Base-by-base conservation (phyloP, 495 filamentous ascomycete genomes). In the Evernia prunastri region DNA sequence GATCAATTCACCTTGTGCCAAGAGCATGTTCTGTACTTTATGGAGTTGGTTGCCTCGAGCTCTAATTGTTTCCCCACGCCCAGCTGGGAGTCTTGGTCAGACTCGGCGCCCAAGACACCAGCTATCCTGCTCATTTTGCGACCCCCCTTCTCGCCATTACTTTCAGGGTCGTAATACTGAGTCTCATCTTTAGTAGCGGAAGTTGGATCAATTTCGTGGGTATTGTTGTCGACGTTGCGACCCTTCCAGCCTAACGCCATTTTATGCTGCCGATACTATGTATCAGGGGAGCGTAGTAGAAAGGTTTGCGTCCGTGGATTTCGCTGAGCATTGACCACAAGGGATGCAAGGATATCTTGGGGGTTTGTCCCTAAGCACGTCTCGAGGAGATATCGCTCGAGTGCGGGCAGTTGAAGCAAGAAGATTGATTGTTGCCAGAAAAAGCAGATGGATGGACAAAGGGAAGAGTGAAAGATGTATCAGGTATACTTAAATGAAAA, bases 1-100 rank as follows among this genome's bases (percentile, higher is more conserved):
- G 23, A 29, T 59, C 35, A 53, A 64, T 56, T 65, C 67, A 90
- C 89, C 84, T 95, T 95, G 71, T 86, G 87, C 91, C 91, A 96
- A 67, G 86, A 91, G 78, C 91, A 96, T 42, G 90, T 96, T 33
- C 90, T 80, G 71, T 96, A 96, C 75, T 92, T 86, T 77, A 96
- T 93, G 23, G 86, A 83, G 75, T 87, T 86, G 43, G 80, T 84
- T n/a, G 86, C 82, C 72, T 96, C 91, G 67, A 89, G 67, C 58
- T 87, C 89, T 63, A 90, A 82, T 75, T 95, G 91, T 76, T 87
- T 86, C 51, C 84, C 85, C 20, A 94, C 69, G 47, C 72, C 77
- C 23, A 76, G 18, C 3, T 56, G 60, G 9, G 66, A 68, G 27
- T 74, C 71, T 15, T 58, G 33, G 51, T 75, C 73, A 39, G 63